Percentiles rank a stretch among this genome's conserved stretches.
These are phyloP conservation scores for Leptoxyphium fumago DNA, from an alignment of 2,329 filamentous ascomycete genomes.

Conservation along the genomic window DNA sequence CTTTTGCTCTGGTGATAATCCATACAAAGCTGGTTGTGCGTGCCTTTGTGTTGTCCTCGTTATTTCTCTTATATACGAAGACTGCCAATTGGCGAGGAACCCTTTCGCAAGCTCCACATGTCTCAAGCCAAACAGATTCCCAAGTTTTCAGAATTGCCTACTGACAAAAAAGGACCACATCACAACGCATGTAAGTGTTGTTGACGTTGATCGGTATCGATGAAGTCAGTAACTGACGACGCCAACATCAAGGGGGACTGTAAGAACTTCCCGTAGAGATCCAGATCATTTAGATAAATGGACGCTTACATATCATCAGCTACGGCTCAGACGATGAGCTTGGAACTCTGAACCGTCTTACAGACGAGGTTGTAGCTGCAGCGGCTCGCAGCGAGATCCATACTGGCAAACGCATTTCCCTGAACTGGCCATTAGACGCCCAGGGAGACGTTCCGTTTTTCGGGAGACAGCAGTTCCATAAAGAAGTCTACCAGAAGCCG, in stretches of 20 bases:
- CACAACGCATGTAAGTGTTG: constrained; percentile 24
- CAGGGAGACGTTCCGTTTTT: constrained; percentile 41
- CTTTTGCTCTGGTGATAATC: too few relatives aligned
- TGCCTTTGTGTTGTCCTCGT: too few relatives aligned
- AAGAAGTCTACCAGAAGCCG: constrained; percentile 37
- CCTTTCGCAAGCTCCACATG: background rate
- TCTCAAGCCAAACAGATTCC: constrained; percentile 21
- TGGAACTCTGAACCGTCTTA: constrained; percentile 47
- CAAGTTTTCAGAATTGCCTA: constrained; percentile 33
- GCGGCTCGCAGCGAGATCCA: constrained; percentile 33
- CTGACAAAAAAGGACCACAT: constrained; percentile 33
- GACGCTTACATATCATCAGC: constrained; percentile 19
- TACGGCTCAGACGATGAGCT: constrained; percentile 44
- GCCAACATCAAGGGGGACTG: constrained; percentile 17
- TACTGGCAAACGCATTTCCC: constrained; percentile 41
- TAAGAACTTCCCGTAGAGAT: background rate
- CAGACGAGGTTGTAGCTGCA: constrained; percentile 36
- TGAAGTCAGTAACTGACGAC: constrained; percentile 2
- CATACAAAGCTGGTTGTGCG: too few relatives aligned
- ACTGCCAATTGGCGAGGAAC: too few relatives aligned
- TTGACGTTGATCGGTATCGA: background rate
- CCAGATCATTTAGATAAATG: constrained; percentile 1
- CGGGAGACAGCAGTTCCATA: constrained; percentile 39
- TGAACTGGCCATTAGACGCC: constrained; percentile 46
- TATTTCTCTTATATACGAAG: too few relatives aligned